Evolutionary conservation across 805 yeast species (phyloP), one percentile per base, ranked within the genome.

Genomic region (Candida tibetensis): DNA sequence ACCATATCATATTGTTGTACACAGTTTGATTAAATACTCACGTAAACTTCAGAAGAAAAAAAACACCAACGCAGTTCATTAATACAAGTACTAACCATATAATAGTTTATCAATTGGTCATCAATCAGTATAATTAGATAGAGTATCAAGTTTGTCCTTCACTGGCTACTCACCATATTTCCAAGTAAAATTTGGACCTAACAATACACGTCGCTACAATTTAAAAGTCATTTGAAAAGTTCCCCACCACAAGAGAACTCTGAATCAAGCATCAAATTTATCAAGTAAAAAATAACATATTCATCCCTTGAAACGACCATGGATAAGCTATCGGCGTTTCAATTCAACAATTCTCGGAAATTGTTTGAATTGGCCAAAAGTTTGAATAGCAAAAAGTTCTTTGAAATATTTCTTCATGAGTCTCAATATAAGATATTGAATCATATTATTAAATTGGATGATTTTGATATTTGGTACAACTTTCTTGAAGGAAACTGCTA

Each of bases 361-460:
- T 49, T 69, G 36, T 65, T 64, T 35, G 56, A 52, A 33, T 53
- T 69, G 34, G 68, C 73, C 17, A 63, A 64, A 44, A 46, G 47
- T 27, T 52, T 68, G 33, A 53, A 64, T 39, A 39, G 48, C 30
- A 44, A 45, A 40, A 53, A 57, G 32, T 66, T 62, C 40, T 69
- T 69, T 47, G 61, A 59, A 30, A 42, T 51, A n/a, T 62, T 62
- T 49, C 58, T 81, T 41, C 74, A 79, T 8, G 66, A 75, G n/a
- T 77, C 73, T 40, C 85, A 80, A 52, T 66, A 71, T 46, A 65
- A 72, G 36, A 69, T 81, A 1, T 55, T 81, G 29, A 70, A 69
- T 29, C 54, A 64, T 36, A 58, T 81, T 3, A 55, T 80, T 13
- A 58, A 64, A n/a, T 50, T 63, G 19, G 50, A 58, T 19, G 55